Evolutionary conservation across 495 filamentous ascomycete species (phyloP), one percentile per base, ranked within the genome.

Genomic region (Aspergillus haitiensis): DNA sequence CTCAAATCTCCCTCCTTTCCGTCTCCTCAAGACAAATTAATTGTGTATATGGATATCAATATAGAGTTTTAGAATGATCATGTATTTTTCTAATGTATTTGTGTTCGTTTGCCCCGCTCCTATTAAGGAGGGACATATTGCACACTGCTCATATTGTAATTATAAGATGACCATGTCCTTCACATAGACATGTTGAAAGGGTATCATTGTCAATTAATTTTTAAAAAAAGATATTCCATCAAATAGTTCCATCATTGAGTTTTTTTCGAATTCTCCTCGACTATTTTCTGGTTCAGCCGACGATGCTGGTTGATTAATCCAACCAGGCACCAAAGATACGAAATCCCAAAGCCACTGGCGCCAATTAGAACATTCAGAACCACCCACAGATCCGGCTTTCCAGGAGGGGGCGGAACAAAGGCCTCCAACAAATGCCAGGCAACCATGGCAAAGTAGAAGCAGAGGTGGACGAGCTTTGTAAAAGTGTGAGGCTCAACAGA

Each of bases 381-480:
- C 7, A 93, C 87, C 92, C 92, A 98, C 9, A 98, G 71, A 77
- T 98, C 94, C 11, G 94, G 94, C 68, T 93, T 96, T 34, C 78
- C 78, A 2, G 78, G 64, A 6, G 92, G 92, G 2, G 89, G 84
- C 18, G 72, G 60, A 2, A 93, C 67, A 61, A 83, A 84, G 7
- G 78, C 75, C 67, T 96, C 94, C 4, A 85, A 65, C 13, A 90
- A 67, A 76, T 98, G 95, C 88, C 93, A 93, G 27, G 69, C 77
- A 11, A 83, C 74, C 86, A 97, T 95, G 21, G 75, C 76, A 21
- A 84, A 55, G 70, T 98, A 98, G 64, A 92, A 91, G 10, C 70
- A 69, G 5, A 85, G 67, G 67, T 98, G 94, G 5, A 95, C 56
- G 33, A 91, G 64, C 18, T 82, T 86, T 16, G 86, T 88, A 16